Evolutionary conservation across 352 stramenopile genomes (phyloP), one percentile per base, ranked within the genome.

Genomic region (Phytophthora boehmeriae): DNA sequence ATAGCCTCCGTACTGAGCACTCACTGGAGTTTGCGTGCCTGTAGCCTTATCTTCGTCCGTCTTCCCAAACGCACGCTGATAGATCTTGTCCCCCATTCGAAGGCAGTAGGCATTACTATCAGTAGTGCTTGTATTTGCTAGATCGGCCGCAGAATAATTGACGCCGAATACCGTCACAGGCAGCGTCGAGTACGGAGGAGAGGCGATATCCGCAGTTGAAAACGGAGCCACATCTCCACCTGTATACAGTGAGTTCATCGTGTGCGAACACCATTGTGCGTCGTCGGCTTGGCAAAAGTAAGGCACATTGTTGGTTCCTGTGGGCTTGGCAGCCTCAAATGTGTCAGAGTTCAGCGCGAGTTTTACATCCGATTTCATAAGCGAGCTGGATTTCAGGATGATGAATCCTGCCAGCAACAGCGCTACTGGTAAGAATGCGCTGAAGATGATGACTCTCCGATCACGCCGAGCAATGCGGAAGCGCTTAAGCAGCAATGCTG

Each of bases 401-500:
- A 69, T 77, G 10, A 95, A 76, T n/a, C 90, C 89, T 20, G 92
- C 70, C 9, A 90, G 51, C 5, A 97, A 84, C n/a, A 95, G 84
- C 28, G 92, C 58, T 5, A 98, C 66, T 9, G 86, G 87, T 22
- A 96, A 64, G 2, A 90, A 22, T 3, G 86, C 66, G 55, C 88
- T 80, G 56, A 88, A 95, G 27, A 95, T 71, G 62, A 96, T 89
- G 25, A 96, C 86, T 58, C 96, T 94, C 16, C 93, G 93, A 68
- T 98, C 95, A 36, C 95, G 79, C 47, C 89, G 87, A 27, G 96
- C 97, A 42, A 97, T 95, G 4, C 85, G 78, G 35, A 93, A 89
- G 14, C 95, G 77, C 55, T 98, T 98, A 27, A 80, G 61, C 47
- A 98, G 86, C 42, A 98, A 69, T 30, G 92, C 92, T 34, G 65